Percentiles rank a stretch among this genome's conserved stretches.
Conservation (phyloP, 106 monocot species). For the Allium cepa region DNA sequence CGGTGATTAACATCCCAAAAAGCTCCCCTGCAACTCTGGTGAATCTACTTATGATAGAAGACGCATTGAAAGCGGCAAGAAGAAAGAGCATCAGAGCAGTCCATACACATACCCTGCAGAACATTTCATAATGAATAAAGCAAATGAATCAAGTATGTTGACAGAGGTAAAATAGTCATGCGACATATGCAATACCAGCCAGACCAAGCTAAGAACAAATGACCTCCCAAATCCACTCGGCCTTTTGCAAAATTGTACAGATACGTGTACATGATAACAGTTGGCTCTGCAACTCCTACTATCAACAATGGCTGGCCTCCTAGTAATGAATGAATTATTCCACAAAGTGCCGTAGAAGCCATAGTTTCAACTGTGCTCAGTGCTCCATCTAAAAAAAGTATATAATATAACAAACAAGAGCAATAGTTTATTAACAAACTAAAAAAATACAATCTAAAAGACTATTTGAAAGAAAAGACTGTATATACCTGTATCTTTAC, state of each 20-base stretch:
- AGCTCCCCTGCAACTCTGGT: conserved; percentile 91
- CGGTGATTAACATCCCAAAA: conserved; percentile 93
- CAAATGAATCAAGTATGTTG: background rate
- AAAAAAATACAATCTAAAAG: background rate
- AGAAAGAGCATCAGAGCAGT: conserved; percentile 70
- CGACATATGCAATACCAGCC: conserved; percentile 45
- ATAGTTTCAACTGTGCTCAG: conserved; percentile 78
- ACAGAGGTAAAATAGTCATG: background rate
- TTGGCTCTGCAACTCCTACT: conserved; percentile 94
- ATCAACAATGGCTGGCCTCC: conserved; percentile 95
- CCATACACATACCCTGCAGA: conserved; percentile 94
- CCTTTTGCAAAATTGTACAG: conserved; percentile 75
- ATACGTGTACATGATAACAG: conserved; percentile 89
- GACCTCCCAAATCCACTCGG: conserved; percentile 40
- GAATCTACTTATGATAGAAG: conserved; percentile 68
- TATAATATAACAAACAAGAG: background rate
- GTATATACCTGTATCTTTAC: conserved; percentile 54
- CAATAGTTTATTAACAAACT: background rate
- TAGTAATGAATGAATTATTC: conserved; percentile 72
- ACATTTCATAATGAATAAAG: background rate
- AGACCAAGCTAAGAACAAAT: conserved; percentile 76
- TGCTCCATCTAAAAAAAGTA: conserved; percentile 42
- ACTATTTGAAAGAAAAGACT: background rate
- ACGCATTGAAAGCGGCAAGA: conserved; percentile 85
- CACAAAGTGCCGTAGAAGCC: conserved; percentile 85